These are phyloP conservation scores for Ceratocystis huliohia DNA, from an alignment of 2,329 filamentous ascomycete genomes.

Conservation along the genomic window DNA sequence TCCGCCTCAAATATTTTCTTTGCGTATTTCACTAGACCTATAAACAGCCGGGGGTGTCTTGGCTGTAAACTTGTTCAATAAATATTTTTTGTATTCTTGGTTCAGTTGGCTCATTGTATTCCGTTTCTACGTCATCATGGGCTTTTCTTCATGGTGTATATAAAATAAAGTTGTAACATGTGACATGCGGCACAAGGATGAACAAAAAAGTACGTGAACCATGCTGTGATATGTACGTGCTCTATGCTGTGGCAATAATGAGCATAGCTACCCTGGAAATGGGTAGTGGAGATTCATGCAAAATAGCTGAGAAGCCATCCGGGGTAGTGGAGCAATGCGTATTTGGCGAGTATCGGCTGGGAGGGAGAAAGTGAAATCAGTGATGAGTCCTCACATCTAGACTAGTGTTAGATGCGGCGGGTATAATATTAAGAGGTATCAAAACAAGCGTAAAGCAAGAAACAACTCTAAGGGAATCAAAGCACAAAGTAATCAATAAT, in stretches of 20 bases:
- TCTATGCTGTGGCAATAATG: neutral
- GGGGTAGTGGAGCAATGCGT: neutral
- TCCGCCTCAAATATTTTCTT: slow-evolving; percentile 7
- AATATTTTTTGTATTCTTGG: slow-evolving; percentile 6
- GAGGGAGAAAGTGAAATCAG: neutral
- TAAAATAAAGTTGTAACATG: neutral
- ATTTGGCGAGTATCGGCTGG: neutral
- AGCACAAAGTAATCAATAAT: neutral
- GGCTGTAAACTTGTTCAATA: slow-evolving; percentile 5
- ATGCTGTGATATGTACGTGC: neutral
- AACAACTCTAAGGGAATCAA: neutral
- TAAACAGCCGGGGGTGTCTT: slow-evolving; percentile 7
- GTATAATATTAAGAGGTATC: neutral
- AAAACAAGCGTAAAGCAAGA: neutral
- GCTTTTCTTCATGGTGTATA: neutral
- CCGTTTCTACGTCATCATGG: neutral
- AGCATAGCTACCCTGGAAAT: neutral
- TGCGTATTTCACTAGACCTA: slow-evolving; percentile 7
- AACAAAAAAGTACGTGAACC: neutral
- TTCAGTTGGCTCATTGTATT: neutral
- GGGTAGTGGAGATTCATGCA: no score
- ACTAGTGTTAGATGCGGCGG: neutral
- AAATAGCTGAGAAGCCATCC: neutral
- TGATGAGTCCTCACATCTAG: neutral
- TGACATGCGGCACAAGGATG: neutral